Conservation (phyloP, 257 asterid species). For the Gynochthodes officinalis region DNA sequence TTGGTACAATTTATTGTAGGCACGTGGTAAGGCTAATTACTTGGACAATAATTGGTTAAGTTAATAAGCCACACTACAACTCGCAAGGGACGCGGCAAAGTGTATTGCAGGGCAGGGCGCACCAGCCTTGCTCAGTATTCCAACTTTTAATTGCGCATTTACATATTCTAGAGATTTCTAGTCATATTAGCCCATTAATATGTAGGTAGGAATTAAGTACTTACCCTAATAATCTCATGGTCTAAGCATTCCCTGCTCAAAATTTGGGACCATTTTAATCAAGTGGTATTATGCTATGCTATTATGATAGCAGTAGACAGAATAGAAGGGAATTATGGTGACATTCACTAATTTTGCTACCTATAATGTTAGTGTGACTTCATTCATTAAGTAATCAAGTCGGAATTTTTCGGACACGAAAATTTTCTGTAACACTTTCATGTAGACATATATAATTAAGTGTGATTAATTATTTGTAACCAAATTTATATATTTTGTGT, state of each 20-base stretch:
- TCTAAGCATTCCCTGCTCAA: background rate
- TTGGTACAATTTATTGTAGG: too few relatives aligned
- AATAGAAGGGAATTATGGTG: background rate
- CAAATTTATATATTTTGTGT: too few relatives aligned
- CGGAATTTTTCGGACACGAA: background rate
- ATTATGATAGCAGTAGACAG: background rate
- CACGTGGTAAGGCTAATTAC: constrained; percentile 11
- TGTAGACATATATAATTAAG: too few relatives aligned
- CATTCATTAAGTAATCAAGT: background rate
- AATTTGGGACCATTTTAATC: constrained; percentile 16
- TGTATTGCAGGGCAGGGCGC: background rate
- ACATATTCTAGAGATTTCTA: background rate
- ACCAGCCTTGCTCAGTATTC: background rate
- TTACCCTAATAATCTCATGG: background rate
- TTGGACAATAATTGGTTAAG: constrained; percentile 10
- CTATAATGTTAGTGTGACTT: background rate
- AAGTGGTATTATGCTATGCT: too few relatives aligned
- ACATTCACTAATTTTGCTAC: background rate
- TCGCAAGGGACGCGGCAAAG: background rate
- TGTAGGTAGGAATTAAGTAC: background rate
- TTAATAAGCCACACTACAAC: background rate
- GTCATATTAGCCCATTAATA: background rate
- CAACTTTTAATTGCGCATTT: constrained; percentile 3
- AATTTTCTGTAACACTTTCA: too few relatives aligned
- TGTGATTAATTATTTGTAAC: too few relatives aligned